A percentile compares a stretch with the other conserved stretches of the same genome.
These are phyloP conservation scores for Pichia paraexigua DNA, from an alignment of 805 yeast genomes.

Conservation along the genomic window DNA sequence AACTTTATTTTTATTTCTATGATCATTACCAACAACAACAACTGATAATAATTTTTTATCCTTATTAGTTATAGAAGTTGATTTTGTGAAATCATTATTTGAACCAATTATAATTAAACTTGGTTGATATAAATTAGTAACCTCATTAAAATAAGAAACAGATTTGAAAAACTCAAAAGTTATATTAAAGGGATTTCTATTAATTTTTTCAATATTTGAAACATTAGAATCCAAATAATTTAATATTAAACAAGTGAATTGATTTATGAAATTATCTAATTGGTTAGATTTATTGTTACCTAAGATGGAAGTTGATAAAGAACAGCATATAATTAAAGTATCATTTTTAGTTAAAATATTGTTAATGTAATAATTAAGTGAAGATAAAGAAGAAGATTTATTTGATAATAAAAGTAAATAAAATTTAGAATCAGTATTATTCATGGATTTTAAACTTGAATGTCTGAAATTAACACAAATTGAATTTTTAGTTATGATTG, in stretches of 20 bases:
- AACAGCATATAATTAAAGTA: slow-evolving; percentile 42
- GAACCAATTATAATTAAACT: slow-evolving; percentile 40
- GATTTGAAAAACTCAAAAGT: slow-evolving; percentile 49
- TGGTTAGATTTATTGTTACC: slow-evolving; percentile 14
- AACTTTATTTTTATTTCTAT: neutral
- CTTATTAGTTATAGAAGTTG: slow-evolving; percentile 21
- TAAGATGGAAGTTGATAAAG: slow-evolving; percentile 15
- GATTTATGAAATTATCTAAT: slow-evolving; percentile 18
- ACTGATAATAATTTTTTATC: slow-evolving; percentile 22
- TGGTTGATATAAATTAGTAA: slow-evolving; percentile 52
- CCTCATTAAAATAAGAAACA: slow-evolving; percentile 45
- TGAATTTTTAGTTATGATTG: slow-evolving; percentile 25
- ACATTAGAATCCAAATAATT: slow-evolving; percentile 14
- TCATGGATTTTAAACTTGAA: slow-evolving; percentile 19
- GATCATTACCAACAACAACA: slow-evolving; percentile 19
- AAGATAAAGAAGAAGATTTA: slow-evolving; percentile 64
- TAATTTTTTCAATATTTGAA: slow-evolving; percentile 28
- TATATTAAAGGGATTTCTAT: slow-evolving; percentile 30
- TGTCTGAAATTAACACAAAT: slow-evolving; percentile 39
- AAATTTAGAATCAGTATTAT: slow-evolving; percentile 11
- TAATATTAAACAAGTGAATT: slow-evolving; percentile 36
- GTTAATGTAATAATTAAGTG: slow-evolving; percentile 56
- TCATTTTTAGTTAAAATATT: slow-evolving; percentile 54
- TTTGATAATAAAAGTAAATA: slow-evolving; percentile 53
- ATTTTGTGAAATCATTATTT: slow-evolving; percentile 18